These are phyloP conservation scores for Trichoderma gracile DNA, from an alignment of 2,329 filamentous ascomycete genomes.

Conservation along the genomic window DNA sequence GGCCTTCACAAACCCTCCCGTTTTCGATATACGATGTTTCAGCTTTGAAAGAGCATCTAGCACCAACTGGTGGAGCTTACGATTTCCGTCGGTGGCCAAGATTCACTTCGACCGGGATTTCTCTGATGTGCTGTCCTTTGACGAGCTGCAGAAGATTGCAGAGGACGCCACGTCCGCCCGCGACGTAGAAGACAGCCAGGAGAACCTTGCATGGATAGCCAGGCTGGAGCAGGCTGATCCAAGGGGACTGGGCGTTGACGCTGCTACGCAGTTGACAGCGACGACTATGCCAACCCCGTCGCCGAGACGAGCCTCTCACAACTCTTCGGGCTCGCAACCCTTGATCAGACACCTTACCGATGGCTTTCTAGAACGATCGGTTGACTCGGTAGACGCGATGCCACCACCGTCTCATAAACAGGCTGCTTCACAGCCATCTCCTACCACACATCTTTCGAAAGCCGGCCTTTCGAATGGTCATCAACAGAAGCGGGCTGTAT, in stretches of 20 bases:
- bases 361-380: constrained; percentile 3
- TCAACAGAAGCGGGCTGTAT: constrained; percentile 7
- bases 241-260: constrained; percentile 45
- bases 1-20: constrained; percentile 68
- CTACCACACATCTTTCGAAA: neutral
- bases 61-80: constrained; percentile 69
- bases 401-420: neutral
- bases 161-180: constrained; percentile 53
- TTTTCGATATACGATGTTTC: constrained; percentile 79
- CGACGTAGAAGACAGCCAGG: constrained; percentile 57
- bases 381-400: neutral
- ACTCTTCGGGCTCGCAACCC: constrained; percentile 28
- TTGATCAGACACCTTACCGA: constrained; percentile 1
- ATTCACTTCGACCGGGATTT: constrained; percentile 74
- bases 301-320: constrained; percentile 35
- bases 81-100: constrained; percentile 76
- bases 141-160: constrained; percentile 69
- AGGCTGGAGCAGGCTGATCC: constrained; percentile 59
- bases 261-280: constrained; percentile 48
- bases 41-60: constrained; percentile 73
- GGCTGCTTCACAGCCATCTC: neutral
- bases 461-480: constrained; percentile 19
- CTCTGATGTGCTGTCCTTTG: constrained; percentile 67
- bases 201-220: constrained; percentile 61
- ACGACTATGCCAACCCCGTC: constrained; percentile 42